Evolutionary conservation across 2,329 filamentous ascomycete species (phyloP).

Genomic region (Alternaria arbusti): DNA sequence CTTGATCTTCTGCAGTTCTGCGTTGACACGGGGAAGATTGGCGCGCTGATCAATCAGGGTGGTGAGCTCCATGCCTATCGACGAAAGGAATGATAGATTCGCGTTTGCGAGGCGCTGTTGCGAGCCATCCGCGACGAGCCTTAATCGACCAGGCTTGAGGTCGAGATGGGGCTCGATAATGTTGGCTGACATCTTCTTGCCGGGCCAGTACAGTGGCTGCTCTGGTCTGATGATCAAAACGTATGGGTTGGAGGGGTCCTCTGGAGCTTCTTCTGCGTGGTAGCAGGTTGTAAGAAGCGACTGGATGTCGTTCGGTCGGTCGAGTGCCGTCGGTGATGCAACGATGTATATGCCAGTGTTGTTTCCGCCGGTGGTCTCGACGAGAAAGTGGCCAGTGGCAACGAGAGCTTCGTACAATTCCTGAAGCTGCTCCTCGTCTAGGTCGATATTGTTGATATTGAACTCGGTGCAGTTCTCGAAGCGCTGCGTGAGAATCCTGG

Average conservation of each 20-base stretch:
- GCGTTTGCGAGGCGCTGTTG: conserved; percentile 78
- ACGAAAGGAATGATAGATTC: conserved; percentile 76
- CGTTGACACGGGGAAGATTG: conserved; percentile 90
- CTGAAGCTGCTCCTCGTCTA: conserved; percentile 71
- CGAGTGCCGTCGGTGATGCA: conserved; percentile 78
- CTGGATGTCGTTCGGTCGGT: conserved; percentile 81
- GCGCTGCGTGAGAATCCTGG: conserved; percentile 84
- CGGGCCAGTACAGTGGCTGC: conserved; percentile 79
- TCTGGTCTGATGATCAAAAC: conserved; percentile 86
- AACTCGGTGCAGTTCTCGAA: conserved; percentile 98
- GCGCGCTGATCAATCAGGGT: conserved; percentile 91
- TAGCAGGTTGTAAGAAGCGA: conserved; percentile 83
- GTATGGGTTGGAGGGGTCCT: conserved; percentile 82
- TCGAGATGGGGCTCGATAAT: conserved; percentile 82
- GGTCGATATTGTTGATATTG: conserved; percentile 77
- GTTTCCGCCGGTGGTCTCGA: conserved; percentile 73
- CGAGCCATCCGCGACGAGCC: conserved; percentile 87
- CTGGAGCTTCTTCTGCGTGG: conserved; percentile 69
- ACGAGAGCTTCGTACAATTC: conserved; percentile 82
- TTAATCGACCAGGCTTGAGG: conserved; percentile 82
- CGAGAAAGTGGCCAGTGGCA: conserved; percentile 83
- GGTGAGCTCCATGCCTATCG: conserved; percentile 84
- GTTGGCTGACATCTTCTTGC: conserved; percentile 72
- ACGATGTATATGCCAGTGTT: conserved; percentile 78
- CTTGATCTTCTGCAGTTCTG: conserved; percentile 90